These are phyloP conservation scores for Colletotrichum zoysiae DNA, from an alignment of 2,329 filamentous ascomycete species.

Conservation along the genomic window DNA sequence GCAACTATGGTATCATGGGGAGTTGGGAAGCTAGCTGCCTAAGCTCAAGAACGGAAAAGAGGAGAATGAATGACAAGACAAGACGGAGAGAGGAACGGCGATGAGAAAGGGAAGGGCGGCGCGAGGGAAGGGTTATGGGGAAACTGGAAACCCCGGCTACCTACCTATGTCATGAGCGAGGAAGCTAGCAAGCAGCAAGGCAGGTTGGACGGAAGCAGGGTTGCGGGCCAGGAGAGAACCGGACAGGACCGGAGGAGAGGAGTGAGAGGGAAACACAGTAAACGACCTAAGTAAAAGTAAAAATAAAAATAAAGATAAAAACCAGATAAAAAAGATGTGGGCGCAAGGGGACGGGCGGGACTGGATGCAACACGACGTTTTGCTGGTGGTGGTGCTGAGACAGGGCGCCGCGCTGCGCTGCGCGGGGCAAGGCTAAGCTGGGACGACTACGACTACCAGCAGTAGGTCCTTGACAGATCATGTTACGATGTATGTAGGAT, in stretches of 20 bases:
- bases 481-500: too few species aligned
- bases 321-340: slow-evolving; percentile 19
- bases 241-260: background rate
- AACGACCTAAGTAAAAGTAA: too few species aligned
- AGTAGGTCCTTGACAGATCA: too few species aligned
- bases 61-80: slow-evolving; percentile 27
- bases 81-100: slow-evolving; percentile 26
- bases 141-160: slow-evolving; percentile 30
- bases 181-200: slow-evolving; percentile 11
- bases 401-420: slow-evolving; percentile 48
- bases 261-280: too few species aligned
- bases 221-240: slow-evolving; percentile 10
- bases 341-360: slow-evolving; percentile 21
- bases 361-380: slow-evolving; percentile 16
- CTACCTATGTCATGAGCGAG: slow-evolving; percentile 35
- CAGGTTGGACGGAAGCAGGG: slow-evolving; percentile 27
- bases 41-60: slow-evolving; percentile 11
- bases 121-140: slow-evolving; percentile 28
- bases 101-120: slow-evolving; percentile 17
- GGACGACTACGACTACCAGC: too few species aligned
- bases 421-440: slow-evolving; percentile 23
- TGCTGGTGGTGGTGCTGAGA: slow-evolving; percentile 39
- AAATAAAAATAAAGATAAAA: background rate
- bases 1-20: slow-evolving; percentile 4
- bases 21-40: slow-evolving; percentile 6